Evolutionary conservation across 345 rosid genomes (phyloP).

Genomic region (Eutrema yunnanense): DNA sequence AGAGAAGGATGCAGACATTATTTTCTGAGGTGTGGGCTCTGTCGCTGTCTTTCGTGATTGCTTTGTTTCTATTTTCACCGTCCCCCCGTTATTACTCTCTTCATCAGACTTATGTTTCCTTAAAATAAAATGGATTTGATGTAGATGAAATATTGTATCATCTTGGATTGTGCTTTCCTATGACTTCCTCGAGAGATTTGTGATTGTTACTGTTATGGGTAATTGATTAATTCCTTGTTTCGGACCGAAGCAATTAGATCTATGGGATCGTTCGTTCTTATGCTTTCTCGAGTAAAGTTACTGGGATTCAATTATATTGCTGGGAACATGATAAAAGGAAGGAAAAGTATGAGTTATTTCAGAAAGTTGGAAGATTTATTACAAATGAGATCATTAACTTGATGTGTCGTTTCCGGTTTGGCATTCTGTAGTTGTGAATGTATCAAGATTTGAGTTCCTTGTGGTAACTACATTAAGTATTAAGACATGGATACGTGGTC

Average conservation of each 20-base stretch:
- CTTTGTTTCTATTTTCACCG: not conserved
- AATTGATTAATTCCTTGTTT: not conserved
- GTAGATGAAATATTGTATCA: conserved; percentile 31
- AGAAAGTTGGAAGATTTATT: not conserved
- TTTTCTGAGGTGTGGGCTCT: conserved; percentile 48
- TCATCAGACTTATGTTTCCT: not conserved
- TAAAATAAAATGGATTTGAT: conserved; percentile 20
- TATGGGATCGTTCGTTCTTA: not conserved
- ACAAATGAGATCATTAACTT: not conserved
- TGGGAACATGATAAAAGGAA: not conserved
- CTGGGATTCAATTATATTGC: not conserved
- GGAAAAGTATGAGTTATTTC: not conserved
- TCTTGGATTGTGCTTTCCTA: conserved; percentile 26
- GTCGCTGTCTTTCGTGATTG: conserved; percentile 14
- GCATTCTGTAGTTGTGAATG: not conserved
- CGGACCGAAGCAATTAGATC: not conserved
- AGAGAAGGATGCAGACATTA: conserved; percentile 74
- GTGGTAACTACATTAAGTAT: not conserved
- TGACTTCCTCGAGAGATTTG: conserved; percentile 13
- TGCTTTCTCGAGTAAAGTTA: conserved; percentile 2
- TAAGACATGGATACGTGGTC: not conserved
- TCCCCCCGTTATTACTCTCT: not conserved
- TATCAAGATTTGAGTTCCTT: not conserved
- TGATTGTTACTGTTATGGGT: conserved; percentile 8
- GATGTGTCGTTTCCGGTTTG: not conserved